A percentile compares a stretch with the other conserved stretches of the same genome.
phyloP scores from a whole-genome alignment of 2,329 filamentous ascomycete genomes.

The Penicillium hesseltinei region DNA sequence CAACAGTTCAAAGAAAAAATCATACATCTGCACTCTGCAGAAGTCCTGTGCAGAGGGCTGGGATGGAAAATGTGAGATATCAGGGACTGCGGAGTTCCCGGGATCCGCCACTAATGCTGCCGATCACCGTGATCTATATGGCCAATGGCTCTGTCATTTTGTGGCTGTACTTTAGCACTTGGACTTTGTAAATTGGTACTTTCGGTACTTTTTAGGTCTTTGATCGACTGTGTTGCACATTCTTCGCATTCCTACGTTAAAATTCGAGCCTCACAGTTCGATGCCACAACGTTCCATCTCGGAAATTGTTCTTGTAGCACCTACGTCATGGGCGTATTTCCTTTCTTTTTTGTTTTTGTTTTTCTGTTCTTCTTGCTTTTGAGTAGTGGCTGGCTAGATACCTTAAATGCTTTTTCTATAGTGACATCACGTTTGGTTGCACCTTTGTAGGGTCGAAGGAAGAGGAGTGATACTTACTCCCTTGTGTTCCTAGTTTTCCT shows the following conservation, averaged over 20 bases:
- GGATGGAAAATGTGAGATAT: slow-evolving; percentile 30
- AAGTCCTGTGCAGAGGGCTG: slow-evolving; percentile 14
- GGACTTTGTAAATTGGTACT: neutral
- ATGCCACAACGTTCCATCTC: slow-evolving; percentile 13
- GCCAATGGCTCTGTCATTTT: slow-evolving; percentile 1
- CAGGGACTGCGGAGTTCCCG: slow-evolving; percentile 9
- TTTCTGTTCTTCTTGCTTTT: neutral
- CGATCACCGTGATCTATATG: slow-evolving; percentile 3
- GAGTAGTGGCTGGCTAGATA: neutral
- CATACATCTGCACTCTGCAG: neutral
- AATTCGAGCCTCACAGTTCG: slow-evolving; percentile 7
- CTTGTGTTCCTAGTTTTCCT: neutral
- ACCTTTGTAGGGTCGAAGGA: neutral
- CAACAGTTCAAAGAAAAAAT: neutral
- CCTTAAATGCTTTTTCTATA: neutral
- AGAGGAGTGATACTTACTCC: neutral
- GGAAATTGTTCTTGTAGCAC: slow-evolving; percentile 6
- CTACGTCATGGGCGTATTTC: neutral
- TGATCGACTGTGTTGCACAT: neutral
- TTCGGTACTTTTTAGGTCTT: neutral
- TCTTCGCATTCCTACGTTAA: slow-evolving; percentile 15
- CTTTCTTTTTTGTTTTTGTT: neutral
- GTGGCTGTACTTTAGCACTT: neutral
- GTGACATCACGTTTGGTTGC: neutral
- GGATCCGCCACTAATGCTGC: slow-evolving; percentile 17